Evolutionary conservation across 2,329 filamentous ascomycete species (phyloP).

Genomic region (Aspergillus calidoustus): DNA sequence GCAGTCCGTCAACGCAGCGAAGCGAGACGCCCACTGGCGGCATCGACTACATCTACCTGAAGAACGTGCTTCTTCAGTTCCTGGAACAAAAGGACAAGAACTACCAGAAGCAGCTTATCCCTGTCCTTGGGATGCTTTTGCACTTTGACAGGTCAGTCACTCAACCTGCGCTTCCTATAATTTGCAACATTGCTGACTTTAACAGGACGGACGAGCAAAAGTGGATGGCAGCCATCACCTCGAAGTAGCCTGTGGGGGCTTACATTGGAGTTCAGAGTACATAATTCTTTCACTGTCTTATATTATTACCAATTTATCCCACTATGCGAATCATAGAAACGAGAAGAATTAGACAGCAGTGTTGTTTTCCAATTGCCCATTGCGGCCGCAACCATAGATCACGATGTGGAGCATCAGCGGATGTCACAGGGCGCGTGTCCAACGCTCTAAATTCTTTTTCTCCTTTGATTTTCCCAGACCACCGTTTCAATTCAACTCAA

Average conservation of each 20-base stretch:
- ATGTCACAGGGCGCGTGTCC: conserved; percentile 10
- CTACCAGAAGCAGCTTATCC: conserved; percentile 69
- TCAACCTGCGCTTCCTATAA: neutral
- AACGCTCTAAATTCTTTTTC: neutral
- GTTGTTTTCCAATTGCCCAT: neutral
- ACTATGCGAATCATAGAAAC: conserved; percentile 2
- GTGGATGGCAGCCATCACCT: conserved; percentile 76
- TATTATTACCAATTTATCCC: conserved; percentile 14
- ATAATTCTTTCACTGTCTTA: conserved; percentile 19
- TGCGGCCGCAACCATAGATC: neutral
- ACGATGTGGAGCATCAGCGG: conserved; percentile 10
- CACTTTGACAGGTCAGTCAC: conserved; percentile 65
- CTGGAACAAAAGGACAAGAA: conserved; percentile 70
- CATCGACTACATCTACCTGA: conserved; percentile 67
- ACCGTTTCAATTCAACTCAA: neutral
- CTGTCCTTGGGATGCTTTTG: conserved; percentile 67
- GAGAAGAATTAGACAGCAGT: neutral
- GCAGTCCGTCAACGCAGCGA: conserved; percentile 37
- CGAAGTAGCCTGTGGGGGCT: conserved; percentile 41
- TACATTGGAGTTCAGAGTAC: conserved; percentile 23
- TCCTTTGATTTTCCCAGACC: neutral
- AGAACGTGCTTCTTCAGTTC: conserved; percentile 70
- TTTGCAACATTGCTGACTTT: conserved; percentile 20
- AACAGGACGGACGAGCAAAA: conserved; percentile 77
- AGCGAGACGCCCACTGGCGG: conserved; percentile 44